Evolutionary conservation across 108 stramenopile genomes (phyloP), one percentile per base, ranked within the genome.

Genomic region (Seminavis robusta): DNA sequence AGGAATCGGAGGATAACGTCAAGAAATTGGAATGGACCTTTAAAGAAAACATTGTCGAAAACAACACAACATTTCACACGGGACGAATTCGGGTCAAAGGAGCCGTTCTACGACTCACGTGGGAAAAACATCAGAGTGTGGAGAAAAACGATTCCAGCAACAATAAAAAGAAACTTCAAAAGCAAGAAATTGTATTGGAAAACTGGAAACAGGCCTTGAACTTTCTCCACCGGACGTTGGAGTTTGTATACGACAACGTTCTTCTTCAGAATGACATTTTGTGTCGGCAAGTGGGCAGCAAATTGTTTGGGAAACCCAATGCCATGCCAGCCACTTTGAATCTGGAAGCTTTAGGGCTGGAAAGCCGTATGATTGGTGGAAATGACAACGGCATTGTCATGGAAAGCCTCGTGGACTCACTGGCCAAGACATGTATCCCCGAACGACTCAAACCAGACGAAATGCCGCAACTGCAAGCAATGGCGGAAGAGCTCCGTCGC

Each of bases 341-440:
- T 26, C 65, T 80, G 4, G 63, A 57, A 17, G 77, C 70, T 0
- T 29, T 88, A 28, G 75, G 75, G 1, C 52, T 80, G n/a, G 66
- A 77, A 20, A 75, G 63, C 42, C 61, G 61, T 56, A 16, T 74
- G 48, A n/a, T 65, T 28, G 46, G 80, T 34, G 54, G 65, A 46
- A 52, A 54, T 37, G 56, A 82, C 48, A 48, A 71, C 45, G 61
- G 81, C 39, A n/a, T 67, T 11, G 45, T 86, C 8, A 74, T 80
- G 70, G 67, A 73, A 44, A 53, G 51, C 10, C 33, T 85, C 44
- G 40, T 81, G n/a, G 47, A 69, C 33, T 41, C 47, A 15, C 64
- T 87, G 77, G 56, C 59, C 23, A 61, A 75, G 21, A 67, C 66
- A 30, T 80, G 81, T 37, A 41, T 91, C 26, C 80, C 81, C 11